phyloP scores from a whole-genome alignment of 257 asterid species.

The Orobanche coerulescens region DNA sequence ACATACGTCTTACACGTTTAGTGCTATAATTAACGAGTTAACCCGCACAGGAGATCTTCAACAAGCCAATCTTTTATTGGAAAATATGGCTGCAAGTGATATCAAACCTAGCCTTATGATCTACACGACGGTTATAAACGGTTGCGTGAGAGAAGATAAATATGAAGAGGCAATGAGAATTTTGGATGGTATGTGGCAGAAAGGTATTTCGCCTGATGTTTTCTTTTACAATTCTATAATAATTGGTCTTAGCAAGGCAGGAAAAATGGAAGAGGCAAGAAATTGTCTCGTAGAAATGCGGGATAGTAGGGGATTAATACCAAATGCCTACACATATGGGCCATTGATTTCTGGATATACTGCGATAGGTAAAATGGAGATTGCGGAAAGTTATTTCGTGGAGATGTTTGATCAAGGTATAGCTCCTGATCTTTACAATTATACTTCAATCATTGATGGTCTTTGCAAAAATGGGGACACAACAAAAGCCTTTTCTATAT shows the following conservation, averaged over 20 bases:
- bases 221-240: conserved; percentile 63
- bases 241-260: conserved; percentile 64
- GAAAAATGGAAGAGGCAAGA: conserved; percentile 64
- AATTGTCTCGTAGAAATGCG: conserved; percentile 45
- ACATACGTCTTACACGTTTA: conserved; percentile 55
- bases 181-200: conserved; percentile 62
- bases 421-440: conserved; percentile 48
- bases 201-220: conserved; percentile 59
- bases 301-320: conserved; percentile 44
- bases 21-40: conserved; percentile 50
- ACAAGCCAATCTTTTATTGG: conserved; percentile 47
- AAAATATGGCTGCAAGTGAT: conserved; percentile 46
- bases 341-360: conserved; percentile 52
- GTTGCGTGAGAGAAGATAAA: conserved; percentile 48
- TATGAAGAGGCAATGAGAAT: conserved; percentile 53
- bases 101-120: conserved; percentile 49
- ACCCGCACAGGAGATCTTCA: conserved; percentile 48
- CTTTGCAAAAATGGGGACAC: conserved; percentile 55
- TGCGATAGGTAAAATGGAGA: conserved; percentile 51
- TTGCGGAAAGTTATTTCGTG: conserved; percentile 56
- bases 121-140: conserved; percentile 49
- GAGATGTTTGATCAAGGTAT: conserved; percentile 67
- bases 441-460: conserved; percentile 58
- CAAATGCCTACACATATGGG: conserved; percentile 75
- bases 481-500: conserved; percentile 51